Evolutionary conservation across 2,329 filamentous ascomycete genomes (phyloP), one percentile per base, ranked within the genome.

Genomic region (Pyrenophora seminiperda): DNA sequence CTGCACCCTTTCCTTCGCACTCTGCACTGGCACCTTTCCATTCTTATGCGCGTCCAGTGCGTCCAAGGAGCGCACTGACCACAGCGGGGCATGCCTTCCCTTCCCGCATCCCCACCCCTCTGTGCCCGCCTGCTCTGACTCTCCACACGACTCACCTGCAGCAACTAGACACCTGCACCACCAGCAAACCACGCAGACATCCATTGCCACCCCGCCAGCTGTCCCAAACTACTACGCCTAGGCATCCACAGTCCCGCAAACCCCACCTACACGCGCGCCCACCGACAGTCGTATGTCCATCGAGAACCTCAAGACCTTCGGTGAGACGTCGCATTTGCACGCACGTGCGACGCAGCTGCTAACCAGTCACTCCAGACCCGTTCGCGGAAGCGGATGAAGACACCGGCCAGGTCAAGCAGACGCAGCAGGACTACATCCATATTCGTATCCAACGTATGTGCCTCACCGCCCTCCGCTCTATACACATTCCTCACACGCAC

Each of bases 341-440:
- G 39, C 40, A 41, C 40, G 40, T 41, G 38, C 38, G 22, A 46
- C 13, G 18, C 38, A 29, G 24, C n/a, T 37, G 40, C 51, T 54
- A 29, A 54, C 29, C 5, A 13, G 2, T 33, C 18, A 9, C 14
- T 14, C 24, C 33, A 54, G 51, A 99, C 89, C 94, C 94, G 89
- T 99, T 99, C 91, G 94, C 94, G 88, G 94, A 97, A 90, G 94
- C 92, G 86, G 94, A 97, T 91, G 93, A 97, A 88, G 92, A 96
- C 79, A 92, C 89, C 78, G 92, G 92, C 84, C 90, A 96, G 81
- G 88, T 87, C 77, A 94, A 94, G 81, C 83, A 87, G 90, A 77
- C 90, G 53, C 62, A 96, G 81, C 62, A 96, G 81, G 95, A 96
- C 81, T 96, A 97, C 78, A 96, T 97, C 78, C 94, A 97, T 82